These are phyloP conservation scores for Jasminum sambac DNA, from an alignment of 257 asterid species.

Conservation along the genomic window DNA sequence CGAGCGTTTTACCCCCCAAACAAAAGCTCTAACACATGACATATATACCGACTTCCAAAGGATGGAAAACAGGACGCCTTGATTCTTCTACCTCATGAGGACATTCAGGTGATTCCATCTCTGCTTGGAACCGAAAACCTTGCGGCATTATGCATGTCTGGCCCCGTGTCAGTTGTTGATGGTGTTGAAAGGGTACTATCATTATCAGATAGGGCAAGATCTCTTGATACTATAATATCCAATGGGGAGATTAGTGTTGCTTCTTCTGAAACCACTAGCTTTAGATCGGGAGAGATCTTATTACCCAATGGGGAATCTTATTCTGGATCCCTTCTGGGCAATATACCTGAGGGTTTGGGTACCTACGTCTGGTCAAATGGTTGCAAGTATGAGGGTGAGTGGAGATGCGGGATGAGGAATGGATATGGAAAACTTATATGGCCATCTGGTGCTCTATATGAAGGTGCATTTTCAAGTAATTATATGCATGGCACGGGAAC, in stretches of 20 bases:
- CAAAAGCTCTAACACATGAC: not conserved
- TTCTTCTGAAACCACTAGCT: constrained; percentile 45
- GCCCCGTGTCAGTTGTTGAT: constrained; percentile 60
- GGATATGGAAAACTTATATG: constrained; percentile 78
- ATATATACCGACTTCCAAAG: constrained; percentile 20
- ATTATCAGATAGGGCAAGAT: constrained; percentile 58
- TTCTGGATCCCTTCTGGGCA: constrained; percentile 63
- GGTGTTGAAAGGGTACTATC: constrained; percentile 51
- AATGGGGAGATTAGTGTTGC: constrained; percentile 53
- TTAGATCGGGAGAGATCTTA: constrained; percentile 47
- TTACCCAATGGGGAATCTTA: constrained; percentile 64
- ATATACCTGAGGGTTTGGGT: constrained; percentile 77
- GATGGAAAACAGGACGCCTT: constrained; percentile 18
- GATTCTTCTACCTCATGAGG: constrained; percentile 33
- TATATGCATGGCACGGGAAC: constrained; percentile 83
- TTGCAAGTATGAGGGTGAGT: constrained; percentile 84
- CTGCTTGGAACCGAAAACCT: constrained; percentile 38
- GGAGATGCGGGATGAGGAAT: constrained; percentile 90
- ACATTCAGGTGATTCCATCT: constrained; percentile 24
- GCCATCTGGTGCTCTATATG: constrained; percentile 83
- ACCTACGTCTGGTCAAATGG: constrained; percentile 85
- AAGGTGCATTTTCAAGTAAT: constrained; percentile 89
- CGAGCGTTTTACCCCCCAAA: not conserved
- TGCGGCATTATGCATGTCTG: constrained; percentile 90
- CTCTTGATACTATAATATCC: constrained; percentile 42